Base-by-base conservation (phyloP, 208 protist species). In the Angomonas ambiguus region DNA sequence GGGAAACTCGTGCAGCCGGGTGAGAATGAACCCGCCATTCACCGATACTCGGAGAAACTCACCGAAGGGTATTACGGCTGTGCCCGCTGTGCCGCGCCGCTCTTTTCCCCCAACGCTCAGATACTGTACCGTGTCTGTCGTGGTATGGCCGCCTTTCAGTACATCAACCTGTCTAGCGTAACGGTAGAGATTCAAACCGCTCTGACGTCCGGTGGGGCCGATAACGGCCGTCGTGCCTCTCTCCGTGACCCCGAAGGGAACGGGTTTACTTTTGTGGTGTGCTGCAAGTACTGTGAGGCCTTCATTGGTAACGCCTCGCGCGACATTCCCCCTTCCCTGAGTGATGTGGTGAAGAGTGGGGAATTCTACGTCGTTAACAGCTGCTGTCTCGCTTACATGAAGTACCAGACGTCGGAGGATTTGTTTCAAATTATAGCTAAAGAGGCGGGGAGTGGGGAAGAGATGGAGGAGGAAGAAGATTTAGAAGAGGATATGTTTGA, bases 1-100 rank as follows among this genome's bases (percentile, higher is more conserved):
- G 22, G 10, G 2, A 28, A 24, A 18, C 31, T 30, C 24, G 18
- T 3, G 8, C 32, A 55, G 42, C 30, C 42, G 45, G 24, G 42
- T 2, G 1, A 16, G 24, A 48, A 30, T 41, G 66, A 78, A 30
- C 67, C 66, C 16, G 41, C 63, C 13, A n/a, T 74, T 33, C 82
- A 88, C 68, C 56, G 60, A 45, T 80, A 80, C 51, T 3, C 1
- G 6, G 35, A 49, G 28, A 72, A 72, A 59, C 76, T 80, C 42
- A 62, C 56, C 24, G 51, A 68, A 28, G 85, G 88, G 38, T 91
- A 86, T 65, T 94, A 90, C 63, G 81, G 78, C 0, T 94, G 88
- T 65, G 67, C 88, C 53, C 85, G 88, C 25, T 94, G 88, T 51
- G 31, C 55, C 18, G 76, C 77, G 8, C 88, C 88, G 27, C 25